Evolutionary conservation across 1,284 basidiomycete genomes (phyloP).

Genomic region (Cryptococcus sp.): DNA sequence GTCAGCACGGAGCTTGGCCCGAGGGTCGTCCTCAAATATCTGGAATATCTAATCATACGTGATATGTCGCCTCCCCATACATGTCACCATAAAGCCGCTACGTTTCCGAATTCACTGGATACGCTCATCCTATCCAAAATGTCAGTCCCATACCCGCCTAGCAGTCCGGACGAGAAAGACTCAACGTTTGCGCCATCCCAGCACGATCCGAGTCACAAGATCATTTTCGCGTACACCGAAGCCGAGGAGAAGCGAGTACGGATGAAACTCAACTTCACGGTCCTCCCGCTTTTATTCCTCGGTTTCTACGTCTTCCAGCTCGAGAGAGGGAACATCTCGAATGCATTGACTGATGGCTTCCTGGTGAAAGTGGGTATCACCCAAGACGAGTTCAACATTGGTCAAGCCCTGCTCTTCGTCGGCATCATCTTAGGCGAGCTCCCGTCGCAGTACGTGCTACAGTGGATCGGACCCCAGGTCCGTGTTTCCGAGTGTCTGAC

Average conservation of each 20-base stretch:
- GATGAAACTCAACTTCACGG: slow-evolving; percentile 25
- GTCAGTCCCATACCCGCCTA: too few species aligned
- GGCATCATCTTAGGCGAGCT: slow-evolving; percentile 43
- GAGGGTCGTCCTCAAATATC: too few species aligned
- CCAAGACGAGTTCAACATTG: slow-evolving; percentile 40
- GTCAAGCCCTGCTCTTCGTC: slow-evolving; percentile 33
- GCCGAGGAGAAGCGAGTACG: slow-evolving; percentile 9
- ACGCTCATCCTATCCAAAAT: too few species aligned
- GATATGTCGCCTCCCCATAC: too few species aligned
- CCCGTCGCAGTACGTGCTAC: slow-evolving; percentile 30
- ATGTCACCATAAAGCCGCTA: too few species aligned
- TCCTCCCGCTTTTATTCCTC: slow-evolving; percentile 30
- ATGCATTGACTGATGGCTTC: slow-evolving; percentile 19
- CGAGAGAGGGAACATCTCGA: slow-evolving; percentile 24
- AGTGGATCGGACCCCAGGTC: slow-evolving; percentile 24
- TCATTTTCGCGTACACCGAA: slow-evolving; percentile 2
- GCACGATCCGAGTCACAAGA: neutral
- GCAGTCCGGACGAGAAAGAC: neutral
- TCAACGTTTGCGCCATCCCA: neutral
- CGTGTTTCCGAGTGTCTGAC: slow-evolving; percentile 3
- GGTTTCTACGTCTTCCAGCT: slow-evolving; percentile 40
- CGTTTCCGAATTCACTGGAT: too few species aligned
- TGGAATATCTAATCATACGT: too few species aligned
- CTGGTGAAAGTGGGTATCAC: slow-evolving; percentile 29
- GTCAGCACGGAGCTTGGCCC: too few species aligned